Evolutionary conservation across 306 rosid genomes (phyloP).

Genomic region (Comarum palustre): DNA sequence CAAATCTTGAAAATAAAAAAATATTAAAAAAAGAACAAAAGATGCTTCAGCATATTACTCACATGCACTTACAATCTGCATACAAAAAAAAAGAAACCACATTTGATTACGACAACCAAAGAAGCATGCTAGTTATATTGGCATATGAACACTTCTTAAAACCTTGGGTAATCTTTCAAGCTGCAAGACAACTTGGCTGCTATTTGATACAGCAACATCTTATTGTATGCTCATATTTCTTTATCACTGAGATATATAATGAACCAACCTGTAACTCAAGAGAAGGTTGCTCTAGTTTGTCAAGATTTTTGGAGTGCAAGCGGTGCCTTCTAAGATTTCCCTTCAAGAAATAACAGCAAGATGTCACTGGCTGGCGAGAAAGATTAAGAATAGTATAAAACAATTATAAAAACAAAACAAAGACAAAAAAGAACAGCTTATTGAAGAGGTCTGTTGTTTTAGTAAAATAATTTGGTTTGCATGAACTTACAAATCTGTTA

Average conservation of each 20-base stretch:
- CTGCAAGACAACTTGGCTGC: not conserved
- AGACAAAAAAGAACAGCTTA: not conserved
- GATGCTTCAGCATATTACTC: not conserved
- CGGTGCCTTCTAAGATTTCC: slow-evolving; percentile 68
- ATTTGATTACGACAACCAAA: not conserved
- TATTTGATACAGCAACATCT: not conserved
- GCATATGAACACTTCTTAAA: not conserved
- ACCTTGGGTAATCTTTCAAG: not conserved
- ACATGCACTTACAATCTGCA: not conserved
- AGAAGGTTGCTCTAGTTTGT: slow-evolving; percentile 67
- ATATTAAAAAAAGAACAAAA: too few relatives aligned
- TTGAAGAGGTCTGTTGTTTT: not conserved
- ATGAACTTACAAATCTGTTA: not conserved
- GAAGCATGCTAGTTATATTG: not conserved
- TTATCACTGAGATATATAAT: not conserved
- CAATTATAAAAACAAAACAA: not conserved
- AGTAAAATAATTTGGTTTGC: not conserved
- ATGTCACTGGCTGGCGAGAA: slow-evolving; percentile 12
- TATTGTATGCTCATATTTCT: not conserved
- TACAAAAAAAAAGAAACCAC: not conserved
- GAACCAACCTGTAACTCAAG: slow-evolving; percentile 76
- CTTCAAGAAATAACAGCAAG: slow-evolving; percentile 38
- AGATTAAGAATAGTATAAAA: not conserved
- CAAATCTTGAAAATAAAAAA: too few relatives aligned
- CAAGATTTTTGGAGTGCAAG: slow-evolving; percentile 75